These are phyloP conservation scores for Backusella westeae DNA, from an alignment of 192 early-diverging fungal genomes.

Conservation along the genomic window DNA sequence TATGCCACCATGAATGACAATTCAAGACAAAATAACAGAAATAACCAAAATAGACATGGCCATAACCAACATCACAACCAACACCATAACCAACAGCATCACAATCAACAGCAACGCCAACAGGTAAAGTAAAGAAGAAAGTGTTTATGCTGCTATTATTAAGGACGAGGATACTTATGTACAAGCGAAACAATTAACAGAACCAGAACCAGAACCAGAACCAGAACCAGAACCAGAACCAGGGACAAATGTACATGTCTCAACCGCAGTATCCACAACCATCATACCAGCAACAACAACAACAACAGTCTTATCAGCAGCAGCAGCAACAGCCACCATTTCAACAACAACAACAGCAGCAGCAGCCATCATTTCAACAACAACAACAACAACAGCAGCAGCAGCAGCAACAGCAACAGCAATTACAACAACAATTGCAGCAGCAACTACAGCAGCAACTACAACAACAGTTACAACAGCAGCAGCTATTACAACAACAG, in stretches of 20 bases:
- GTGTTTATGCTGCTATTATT: not conserved
- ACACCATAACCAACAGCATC: not conserved
- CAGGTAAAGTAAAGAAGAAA: not conserved
- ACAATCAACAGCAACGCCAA: not conserved
- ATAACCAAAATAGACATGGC: constrained; percentile 12
- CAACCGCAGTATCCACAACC: not conserved
- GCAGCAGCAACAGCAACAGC: not conserved
- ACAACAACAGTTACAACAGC: not conserved
- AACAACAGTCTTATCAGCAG: not conserved
- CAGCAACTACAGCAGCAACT: not conserved
- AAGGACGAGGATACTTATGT: not conserved
- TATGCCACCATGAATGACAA: constrained; percentile 78
- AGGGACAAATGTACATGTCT: not conserved
- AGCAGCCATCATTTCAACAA: constrained; percentile 2
- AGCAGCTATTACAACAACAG: not conserved
- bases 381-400: not conserved
- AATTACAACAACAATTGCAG: not conserved
- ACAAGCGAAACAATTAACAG: not conserved
- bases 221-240: not conserved
- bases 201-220: not conserved
- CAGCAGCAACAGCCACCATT: not conserved
- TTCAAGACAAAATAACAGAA: constrained; percentile 16
- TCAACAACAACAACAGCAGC: constrained; percentile 12
- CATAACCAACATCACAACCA: not conserved
- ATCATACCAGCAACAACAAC: not conserved